Percentiles rank a stretch among this genome's conserved stretches.
phyloP scores from a whole-genome alignment of 2,329 filamentous ascomycete species.

The Dichotomopilus funicola region DNA sequence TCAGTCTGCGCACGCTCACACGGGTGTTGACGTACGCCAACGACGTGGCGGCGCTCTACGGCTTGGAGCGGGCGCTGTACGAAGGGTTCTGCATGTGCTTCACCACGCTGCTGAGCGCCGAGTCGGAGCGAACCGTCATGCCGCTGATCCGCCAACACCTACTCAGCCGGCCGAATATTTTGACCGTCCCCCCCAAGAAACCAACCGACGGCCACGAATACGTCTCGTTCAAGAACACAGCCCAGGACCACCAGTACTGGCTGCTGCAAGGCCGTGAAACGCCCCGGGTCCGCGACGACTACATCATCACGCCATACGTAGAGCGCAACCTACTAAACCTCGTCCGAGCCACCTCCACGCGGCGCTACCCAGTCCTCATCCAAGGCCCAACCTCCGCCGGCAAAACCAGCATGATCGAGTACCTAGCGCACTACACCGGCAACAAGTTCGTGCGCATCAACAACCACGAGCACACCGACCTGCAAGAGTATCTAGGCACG shows the following conservation, averaged over 20 bases:
- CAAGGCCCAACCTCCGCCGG: constrained; percentile 96
- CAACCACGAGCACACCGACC: constrained; percentile 97
- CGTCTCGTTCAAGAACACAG: constrained; percentile 66
- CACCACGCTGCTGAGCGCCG: constrained; percentile 74
- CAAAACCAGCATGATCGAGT: constrained; percentile 99
- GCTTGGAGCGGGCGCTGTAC: constrained; percentile 75
- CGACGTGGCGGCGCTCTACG: constrained; percentile 77
- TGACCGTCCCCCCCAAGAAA: constrained; percentile 70
- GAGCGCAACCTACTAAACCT: constrained; percentile 92
- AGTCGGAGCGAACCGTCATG: constrained; percentile 71
- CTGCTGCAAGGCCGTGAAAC: constrained; percentile 66
- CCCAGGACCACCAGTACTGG: constrained; percentile 73
- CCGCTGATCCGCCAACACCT: constrained; percentile 77
- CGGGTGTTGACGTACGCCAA: constrained; percentile 82
- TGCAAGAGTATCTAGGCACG: constrained; percentile 95
- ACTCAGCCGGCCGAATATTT: constrained; percentile 58
- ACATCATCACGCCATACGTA: constrained; percentile 94
- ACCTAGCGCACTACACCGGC: constrained; percentile 90
- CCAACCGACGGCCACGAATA: constrained; percentile 72
- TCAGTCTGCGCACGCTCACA: constrained; percentile 90
- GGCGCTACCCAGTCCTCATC: constrained; percentile 86
- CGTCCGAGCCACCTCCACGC: constrained; percentile 85
- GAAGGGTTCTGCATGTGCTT: constrained; percentile 99
- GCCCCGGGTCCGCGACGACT: constrained; percentile 71
- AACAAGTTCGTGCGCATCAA: constrained; percentile 99